phyloP scores from a whole-genome alignment of 2,329 filamentous ascomycete species.

The Cordyceps cateniannulata region DNA sequence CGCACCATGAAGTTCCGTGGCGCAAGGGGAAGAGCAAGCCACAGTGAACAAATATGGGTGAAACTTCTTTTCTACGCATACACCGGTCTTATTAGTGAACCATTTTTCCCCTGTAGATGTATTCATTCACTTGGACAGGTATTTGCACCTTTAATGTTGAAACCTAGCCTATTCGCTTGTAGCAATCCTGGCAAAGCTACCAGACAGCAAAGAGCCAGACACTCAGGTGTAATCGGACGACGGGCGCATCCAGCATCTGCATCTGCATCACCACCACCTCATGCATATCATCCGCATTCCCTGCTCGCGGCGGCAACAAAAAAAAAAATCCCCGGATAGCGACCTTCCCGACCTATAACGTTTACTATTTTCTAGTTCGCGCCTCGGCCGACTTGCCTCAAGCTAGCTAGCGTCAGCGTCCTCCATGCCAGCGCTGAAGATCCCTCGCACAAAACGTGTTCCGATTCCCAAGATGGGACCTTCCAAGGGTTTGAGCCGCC shows the following conservation, averaged over 20 bases:
- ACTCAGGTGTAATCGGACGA: no score
- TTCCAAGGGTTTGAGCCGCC: background rate
- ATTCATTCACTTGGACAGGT: no score
- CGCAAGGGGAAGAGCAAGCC: no score
- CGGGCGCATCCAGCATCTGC: no score
- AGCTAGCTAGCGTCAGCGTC: slow-evolving; percentile 4
- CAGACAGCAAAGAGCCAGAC: no score
- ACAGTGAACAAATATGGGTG: no score
- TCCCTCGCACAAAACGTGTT: background rate
- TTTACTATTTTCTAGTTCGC: background rate
- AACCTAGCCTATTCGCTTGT: no score
- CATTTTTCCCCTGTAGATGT: no score
- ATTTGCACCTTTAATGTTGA: no score
- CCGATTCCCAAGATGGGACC: background rate
- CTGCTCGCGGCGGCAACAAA: background rate
- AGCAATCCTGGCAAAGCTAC: no score
- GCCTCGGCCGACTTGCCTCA: background rate
- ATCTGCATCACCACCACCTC: background rate
- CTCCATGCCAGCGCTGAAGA: background rate
- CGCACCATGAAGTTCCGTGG: background rate
- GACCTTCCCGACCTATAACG: background rate
- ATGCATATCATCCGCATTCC: background rate
- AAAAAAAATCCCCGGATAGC: background rate
- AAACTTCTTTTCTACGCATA: no score
- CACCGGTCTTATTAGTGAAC: no score